Conservation (phyloP, 2,329 filamentous ascomycete species). For the Lecanicillium sp. region DNA sequence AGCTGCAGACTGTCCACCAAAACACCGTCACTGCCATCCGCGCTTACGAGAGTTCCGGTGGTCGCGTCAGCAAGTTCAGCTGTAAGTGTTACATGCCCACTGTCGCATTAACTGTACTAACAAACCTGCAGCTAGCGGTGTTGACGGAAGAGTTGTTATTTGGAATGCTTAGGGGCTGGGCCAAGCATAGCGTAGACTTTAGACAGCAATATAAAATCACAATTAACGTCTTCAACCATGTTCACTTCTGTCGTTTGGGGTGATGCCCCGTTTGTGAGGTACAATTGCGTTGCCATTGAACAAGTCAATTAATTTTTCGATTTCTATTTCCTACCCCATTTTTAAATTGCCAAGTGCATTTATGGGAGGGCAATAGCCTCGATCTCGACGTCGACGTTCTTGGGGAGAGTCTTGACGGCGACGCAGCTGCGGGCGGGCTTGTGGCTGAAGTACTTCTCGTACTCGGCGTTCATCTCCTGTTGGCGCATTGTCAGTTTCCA, state of each 20-base stretch:
- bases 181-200: background rate
- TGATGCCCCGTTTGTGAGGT: too few species aligned
- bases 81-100: slow-evolving; percentile 51
- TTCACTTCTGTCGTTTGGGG: background rate
- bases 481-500: background rate
- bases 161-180: slow-evolving; percentile 57
- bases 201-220: background rate
- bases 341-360: slow-evolving; percentile 8
- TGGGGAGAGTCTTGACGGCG: slow-evolving; percentile 80
- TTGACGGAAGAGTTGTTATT: slow-evolving; percentile 75
- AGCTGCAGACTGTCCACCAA: slow-evolving; percentile 91
- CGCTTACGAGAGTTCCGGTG: slow-evolving; percentile 60
- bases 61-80: slow-evolving; percentile 70
- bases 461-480: slow-evolving; percentile 76
- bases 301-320: too few species aligned
- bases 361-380: slow-evolving; percentile 73
- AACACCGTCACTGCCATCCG: slow-evolving; percentile 89
- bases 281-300: background rate
- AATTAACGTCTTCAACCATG: background rate
- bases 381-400: slow-evolving; percentile 82
- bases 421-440: slow-evolving; percentile 88
- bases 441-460: slow-evolving; percentile 74
- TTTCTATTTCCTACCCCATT: background rate
- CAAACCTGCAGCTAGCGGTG: slow-evolving; percentile 58
- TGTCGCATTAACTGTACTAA: slow-evolving; percentile 13